Percentiles rank a stretch among this genome's conserved stretches.
Conservation (phyloP, 75 land plant genomes). For the Sequoiadendron giganteum region DNA sequence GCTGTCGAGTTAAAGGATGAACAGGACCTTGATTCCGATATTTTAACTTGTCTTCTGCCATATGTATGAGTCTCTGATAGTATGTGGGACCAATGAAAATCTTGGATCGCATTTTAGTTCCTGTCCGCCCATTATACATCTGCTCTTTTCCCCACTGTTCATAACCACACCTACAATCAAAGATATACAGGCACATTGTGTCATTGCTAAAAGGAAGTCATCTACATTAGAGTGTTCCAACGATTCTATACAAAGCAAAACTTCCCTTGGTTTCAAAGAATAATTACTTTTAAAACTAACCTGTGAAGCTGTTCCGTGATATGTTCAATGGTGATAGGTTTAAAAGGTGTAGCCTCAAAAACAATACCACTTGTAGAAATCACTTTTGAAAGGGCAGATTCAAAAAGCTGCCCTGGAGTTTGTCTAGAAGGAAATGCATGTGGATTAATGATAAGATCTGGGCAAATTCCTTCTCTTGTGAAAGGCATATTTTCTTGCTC, state of each 20-base stretch:
- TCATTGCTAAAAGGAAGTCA: neutral
- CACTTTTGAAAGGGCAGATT: conserved; percentile 73
- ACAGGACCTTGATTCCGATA: conserved; percentile 70
- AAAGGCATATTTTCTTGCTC: conserved; percentile 83
- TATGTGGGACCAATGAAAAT: conserved; percentile 79
- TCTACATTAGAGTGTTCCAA: neutral
- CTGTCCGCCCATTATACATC: conserved; percentile 22
- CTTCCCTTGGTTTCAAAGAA: conserved; percentile 34
- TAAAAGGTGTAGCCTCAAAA: conserved; percentile 79
- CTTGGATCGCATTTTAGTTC: conserved; percentile 17
- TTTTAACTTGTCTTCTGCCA: conserved; percentile 89
- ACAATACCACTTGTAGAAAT: conserved; percentile 44
- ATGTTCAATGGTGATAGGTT: conserved; percentile 45
- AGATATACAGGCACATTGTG: neutral
- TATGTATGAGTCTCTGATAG: conserved; percentile 82
- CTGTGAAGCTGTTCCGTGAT: conserved; percentile 70
- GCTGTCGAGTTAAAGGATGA: conserved; percentile 78
- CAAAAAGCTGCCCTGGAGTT: conserved; percentile 87
- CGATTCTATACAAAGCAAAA: neutral
- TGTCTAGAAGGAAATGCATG: conserved; percentile 95
- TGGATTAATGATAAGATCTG: conserved; percentile 91
- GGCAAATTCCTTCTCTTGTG: conserved; percentile 79
- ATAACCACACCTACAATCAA: conserved; percentile 63
- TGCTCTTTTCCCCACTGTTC: conserved; percentile 69
- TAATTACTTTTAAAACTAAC: conserved; percentile 22